Conservation (phyloP, 1,284 basidiomycete genomes). For the Psilocybe mexicana region DNA sequence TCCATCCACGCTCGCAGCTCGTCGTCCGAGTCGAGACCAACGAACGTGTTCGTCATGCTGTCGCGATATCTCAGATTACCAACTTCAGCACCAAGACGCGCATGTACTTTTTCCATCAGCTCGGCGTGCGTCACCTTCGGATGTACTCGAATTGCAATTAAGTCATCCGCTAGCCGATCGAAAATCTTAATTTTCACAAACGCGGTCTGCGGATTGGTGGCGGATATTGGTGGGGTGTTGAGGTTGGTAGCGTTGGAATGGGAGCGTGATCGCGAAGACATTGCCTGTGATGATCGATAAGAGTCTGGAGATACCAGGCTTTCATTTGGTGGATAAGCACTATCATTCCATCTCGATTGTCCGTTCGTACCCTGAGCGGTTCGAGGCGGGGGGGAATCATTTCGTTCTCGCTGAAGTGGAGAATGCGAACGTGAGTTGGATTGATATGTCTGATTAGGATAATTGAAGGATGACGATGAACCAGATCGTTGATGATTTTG, state of each 20-base stretch:
- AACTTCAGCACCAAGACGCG: slow-evolving; percentile 81
- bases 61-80: slow-evolving; percentile 73
- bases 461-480: slow-evolving; percentile 48
- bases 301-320: slow-evolving; percentile 25
- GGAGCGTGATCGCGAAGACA: slow-evolving; percentile 51
- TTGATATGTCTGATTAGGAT: slow-evolving; percentile 33
- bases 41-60: slow-evolving; percentile 63
- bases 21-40: slow-evolving; percentile 69
- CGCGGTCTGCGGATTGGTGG: slow-evolving; percentile 73
- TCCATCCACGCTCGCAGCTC: slow-evolving; percentile 83
- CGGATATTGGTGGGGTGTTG: slow-evolving; percentile 72
- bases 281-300: slow-evolving; percentile 51
- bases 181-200: slow-evolving; percentile 99
- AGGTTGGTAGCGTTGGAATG: slow-evolving; percentile 53
- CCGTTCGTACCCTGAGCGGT: slow-evolving; percentile 27
- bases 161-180: slow-evolving; percentile 86
- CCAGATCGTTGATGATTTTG: slow-evolving; percentile 53
- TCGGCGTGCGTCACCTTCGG: slow-evolving; percentile 86
- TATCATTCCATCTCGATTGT: slow-evolving; percentile 31
- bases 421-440: slow-evolving; percentile 46
- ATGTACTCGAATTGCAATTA: slow-evolving; percentile 97
- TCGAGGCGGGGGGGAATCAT: slow-evolving; percentile 36
- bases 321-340: slow-evolving; percentile 24
- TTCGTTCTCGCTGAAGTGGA: slow-evolving; percentile 31
- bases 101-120: slow-evolving; percentile 89